phyloP scores from a whole-genome alignment of 495 filamentous ascomycete genomes.

The Neurospora sublineolata region DNA sequence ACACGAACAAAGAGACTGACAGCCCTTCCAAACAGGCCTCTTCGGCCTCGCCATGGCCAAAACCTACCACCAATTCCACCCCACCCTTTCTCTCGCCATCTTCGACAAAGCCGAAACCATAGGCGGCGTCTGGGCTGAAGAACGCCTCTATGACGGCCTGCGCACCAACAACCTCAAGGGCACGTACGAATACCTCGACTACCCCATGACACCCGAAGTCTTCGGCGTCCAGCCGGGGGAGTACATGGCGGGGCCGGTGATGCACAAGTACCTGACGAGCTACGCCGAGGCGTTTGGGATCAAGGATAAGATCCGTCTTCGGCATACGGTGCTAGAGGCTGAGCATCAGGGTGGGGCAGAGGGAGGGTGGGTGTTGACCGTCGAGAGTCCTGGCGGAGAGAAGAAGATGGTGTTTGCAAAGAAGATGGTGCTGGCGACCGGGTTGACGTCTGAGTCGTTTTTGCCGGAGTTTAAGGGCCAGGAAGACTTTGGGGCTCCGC shows the following conservation, averaged over 20 bases:
- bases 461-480: constrained; percentile 27
- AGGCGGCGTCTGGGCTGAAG: constrained; percentile 60
- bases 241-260: constrained; percentile 55
- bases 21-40: constrained; percentile 19
- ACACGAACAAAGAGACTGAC: too few species aligned
- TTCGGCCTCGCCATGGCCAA: constrained; percentile 32
- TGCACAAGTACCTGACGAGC: constrained; percentile 54
- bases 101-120: constrained; percentile 32
- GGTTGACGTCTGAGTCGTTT: constrained; percentile 28
- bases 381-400: constrained; percentile 4
- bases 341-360: constrained; percentile 28
- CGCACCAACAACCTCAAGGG: constrained; percentile 50
- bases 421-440: constrained; percentile 28
- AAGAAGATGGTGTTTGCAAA: constrained; percentile 14
- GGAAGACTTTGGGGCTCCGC: constrained; percentile 32
- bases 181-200: constrained; percentile 62
- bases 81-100: constrained; percentile 24
- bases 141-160: constrained; percentile 55
- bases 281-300: constrained; percentile 53
- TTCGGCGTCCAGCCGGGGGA: constrained; percentile 50
- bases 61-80: constrained; percentile 30
- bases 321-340: constrained; percentile 39
- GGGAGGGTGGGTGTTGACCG: constrained; percentile 32
- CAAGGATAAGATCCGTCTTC: constrained; percentile 39
- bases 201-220: constrained; percentile 51